These are phyloP conservation scores for Cladosporium phlei DNA, from an alignment of 2,329 filamentous ascomycete species.

Conservation along the genomic window DNA sequence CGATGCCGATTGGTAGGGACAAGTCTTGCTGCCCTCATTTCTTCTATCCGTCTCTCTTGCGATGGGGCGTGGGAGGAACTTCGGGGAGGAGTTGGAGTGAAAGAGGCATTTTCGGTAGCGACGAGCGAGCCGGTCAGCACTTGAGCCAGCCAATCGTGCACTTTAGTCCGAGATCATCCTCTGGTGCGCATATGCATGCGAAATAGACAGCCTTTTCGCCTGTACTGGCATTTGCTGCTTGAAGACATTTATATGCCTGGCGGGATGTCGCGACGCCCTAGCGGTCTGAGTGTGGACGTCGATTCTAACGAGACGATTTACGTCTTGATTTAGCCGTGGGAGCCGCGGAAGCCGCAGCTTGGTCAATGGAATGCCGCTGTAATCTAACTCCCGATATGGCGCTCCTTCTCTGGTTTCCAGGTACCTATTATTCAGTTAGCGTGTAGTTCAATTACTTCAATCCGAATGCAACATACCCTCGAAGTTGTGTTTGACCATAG, in stretches of 20 bases:
- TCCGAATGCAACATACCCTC: constrained; percentile 60
- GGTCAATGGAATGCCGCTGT: background rate
- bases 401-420: constrained; percentile 69
- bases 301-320: too few species aligned
- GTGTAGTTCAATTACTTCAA: background rate
- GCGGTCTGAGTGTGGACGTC: background rate
- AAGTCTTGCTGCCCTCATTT: too few species aligned
- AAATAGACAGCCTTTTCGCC: too few species aligned
- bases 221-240: too few species aligned
- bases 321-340: background rate
- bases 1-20: too few species aligned
- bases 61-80: background rate
- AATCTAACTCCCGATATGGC: constrained; percentile 50
- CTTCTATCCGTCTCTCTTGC: too few species aligned
- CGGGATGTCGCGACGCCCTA: too few species aligned
- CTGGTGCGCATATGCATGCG: too few species aligned
- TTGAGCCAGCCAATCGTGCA: constrained; percentile 1
- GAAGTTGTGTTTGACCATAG: constrained; percentile 95
- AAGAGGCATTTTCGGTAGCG: too few species aligned
- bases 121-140: constrained; percentile 4
- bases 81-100: background rate
- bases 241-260: too few species aligned
- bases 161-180: background rate
- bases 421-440: constrained; percentile 48
- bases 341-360: background rate